Percentiles rank a stretch among this genome's conserved stretches.
phyloP scores from a whole-genome alignment of 78 protist genomes.

The Pigoraptor vietnamica region DNA sequence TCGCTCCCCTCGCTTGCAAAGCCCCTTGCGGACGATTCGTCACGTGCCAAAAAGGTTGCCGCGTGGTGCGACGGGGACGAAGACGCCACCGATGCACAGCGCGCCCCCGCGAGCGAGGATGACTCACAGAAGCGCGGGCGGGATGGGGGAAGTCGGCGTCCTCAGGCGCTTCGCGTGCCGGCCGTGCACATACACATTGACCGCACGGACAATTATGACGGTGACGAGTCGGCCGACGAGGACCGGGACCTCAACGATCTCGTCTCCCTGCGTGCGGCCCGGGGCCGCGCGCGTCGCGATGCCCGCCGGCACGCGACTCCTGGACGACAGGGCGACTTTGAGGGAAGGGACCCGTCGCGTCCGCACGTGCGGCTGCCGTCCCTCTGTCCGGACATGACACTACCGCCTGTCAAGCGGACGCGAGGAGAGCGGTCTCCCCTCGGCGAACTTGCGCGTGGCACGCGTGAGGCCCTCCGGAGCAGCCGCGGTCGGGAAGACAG shows the following conservation, averaged over 20 bases:
- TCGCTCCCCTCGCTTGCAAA: no score
- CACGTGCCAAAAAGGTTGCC: background rate
- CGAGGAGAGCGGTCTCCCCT: background rate
- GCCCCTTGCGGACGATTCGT: background rate
- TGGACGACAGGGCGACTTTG: no score
- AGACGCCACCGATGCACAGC: no score
- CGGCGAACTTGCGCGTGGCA: background rate
- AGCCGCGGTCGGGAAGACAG: no score
- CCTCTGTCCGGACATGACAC: background rate
- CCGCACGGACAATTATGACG: background rate
- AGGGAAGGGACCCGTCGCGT: no score
- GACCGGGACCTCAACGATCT: background rate
- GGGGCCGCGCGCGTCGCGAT: background rate
- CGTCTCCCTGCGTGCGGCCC: background rate
- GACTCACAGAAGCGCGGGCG: no score
- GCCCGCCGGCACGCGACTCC: no score
- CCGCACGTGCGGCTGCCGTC: background rate
- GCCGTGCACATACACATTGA: no score
- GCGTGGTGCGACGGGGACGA: background rate
- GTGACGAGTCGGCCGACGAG: background rate
- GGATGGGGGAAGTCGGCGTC: no score
- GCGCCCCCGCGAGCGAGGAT: no score
- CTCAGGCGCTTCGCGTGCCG: no score
- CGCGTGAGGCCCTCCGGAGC: background rate
- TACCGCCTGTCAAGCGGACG: background rate